Percentiles rank a stretch among this genome's conserved stretches.
phyloP scores from a whole-genome alignment of 1,139 yeast genomes.

The Yamadazyma mexicana region DNA sequence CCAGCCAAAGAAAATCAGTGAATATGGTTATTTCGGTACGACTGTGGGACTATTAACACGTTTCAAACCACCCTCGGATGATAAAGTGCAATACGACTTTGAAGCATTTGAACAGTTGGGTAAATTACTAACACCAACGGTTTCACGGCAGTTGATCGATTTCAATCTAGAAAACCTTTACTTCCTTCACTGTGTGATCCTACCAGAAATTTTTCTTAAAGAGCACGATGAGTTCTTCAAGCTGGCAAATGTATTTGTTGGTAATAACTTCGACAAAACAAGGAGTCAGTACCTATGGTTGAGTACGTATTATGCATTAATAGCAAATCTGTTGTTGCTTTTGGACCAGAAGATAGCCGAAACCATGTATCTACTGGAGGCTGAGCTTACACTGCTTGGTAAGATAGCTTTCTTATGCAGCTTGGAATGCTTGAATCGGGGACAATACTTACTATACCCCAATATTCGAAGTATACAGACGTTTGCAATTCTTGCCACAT shows the following conservation, averaged over 20 bases:
- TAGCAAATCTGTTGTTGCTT: slow-evolving; percentile 29
- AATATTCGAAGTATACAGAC: slow-evolving; percentile 26
- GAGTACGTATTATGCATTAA: slow-evolving; percentile 29
- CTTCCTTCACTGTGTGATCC: slow-evolving; percentile 16
- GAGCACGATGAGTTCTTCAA: slow-evolving; percentile 16
- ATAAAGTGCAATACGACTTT: slow-evolving; percentile 9
- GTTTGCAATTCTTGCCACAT: slow-evolving; percentile 25
- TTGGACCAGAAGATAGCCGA: slow-evolving; percentile 20
- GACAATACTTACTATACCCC: slow-evolving; percentile 30
- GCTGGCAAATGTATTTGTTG: slow-evolving; percentile 9
- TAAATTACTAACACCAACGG: slow-evolving; percentile 8
- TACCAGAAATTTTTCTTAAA: slow-evolving; percentile 12
- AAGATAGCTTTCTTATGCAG: slow-evolving; percentile 27
- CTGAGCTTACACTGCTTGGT: slow-evolving; percentile 23
- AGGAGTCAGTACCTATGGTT: slow-evolving; percentile 26
- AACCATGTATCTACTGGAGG: slow-evolving; percentile 19
- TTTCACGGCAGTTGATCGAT: slow-evolving; percentile 7
- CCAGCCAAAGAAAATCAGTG: slow-evolving; percentile 1
- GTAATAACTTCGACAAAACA: slow-evolving; percentile 9
- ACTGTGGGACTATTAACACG: slow-evolving; percentile 5
- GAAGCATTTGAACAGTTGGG: slow-evolving; percentile 7
- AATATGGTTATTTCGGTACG: slow-evolving; percentile 11
- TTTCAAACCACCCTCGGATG: background rate
- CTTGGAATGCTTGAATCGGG: slow-evolving; percentile 31
- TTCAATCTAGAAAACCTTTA: slow-evolving; percentile 14